A percentile compares a stretch with the other conserved stretches of the same genome.
phyloP scores from a whole-genome alignment of 2,329 filamentous ascomycete species.

The Stemphylium lycopersici region DNA sequence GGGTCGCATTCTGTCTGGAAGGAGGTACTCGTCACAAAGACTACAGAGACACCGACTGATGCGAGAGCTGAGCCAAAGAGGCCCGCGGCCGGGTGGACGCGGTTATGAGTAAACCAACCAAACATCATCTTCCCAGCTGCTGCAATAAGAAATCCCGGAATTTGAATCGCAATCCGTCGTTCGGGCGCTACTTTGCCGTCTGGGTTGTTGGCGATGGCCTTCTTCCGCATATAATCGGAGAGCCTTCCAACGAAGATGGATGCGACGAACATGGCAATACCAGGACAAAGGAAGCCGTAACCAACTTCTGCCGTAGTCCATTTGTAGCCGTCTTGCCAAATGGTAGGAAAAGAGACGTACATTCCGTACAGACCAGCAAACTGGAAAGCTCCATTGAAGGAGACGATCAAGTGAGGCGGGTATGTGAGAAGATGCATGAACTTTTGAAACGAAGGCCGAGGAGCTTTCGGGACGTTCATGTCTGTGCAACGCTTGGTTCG shows the following conservation, averaged over 20 bases:
- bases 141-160: constrained; percentile 49
- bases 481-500: constrained; percentile 29
- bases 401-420: constrained; percentile 39
- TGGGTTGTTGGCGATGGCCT: constrained; percentile 28
- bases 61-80: constrained; percentile 38
- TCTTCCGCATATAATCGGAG: constrained; percentile 48
- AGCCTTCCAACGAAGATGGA: constrained; percentile 49
- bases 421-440: constrained; percentile 36
- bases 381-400: constrained; percentile 35
- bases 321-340: constrained; percentile 40
- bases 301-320: constrained; percentile 46
- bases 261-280: constrained; percentile 43
- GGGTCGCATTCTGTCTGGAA: constrained; percentile 52
- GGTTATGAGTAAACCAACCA: constrained; percentile 49
- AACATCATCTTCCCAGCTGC: constrained; percentile 50
- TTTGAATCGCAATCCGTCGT: constrained; percentile 49
- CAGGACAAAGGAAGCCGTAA: constrained; percentile 47
- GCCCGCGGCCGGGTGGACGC: constrained; percentile 24
- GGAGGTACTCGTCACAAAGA: constrained; percentile 52
- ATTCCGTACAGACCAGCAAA: constrained; percentile 38
- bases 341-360: constrained; percentile 32
- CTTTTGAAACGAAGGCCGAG: constrained; percentile 30
- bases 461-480: constrained; percentile 26
- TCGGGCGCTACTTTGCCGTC: constrained; percentile 46
- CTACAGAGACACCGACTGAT: constrained; percentile 48